phyloP scores from a whole-genome alignment of 2,329 filamentous ascomycete species.

The Apiospora marii region DNA sequence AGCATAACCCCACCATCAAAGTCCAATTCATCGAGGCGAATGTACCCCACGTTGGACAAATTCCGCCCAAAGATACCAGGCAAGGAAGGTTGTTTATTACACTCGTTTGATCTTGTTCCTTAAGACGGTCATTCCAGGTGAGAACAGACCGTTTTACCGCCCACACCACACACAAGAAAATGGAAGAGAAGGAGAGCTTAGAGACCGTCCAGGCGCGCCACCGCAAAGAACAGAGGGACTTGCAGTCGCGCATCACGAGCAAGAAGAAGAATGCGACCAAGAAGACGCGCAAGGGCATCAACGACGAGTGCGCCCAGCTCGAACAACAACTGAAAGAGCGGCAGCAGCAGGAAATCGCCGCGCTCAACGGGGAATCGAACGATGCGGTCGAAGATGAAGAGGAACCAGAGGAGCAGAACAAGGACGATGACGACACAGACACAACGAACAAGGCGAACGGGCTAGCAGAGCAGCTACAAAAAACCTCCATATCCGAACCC shows the following conservation, averaged over 20 bases:
- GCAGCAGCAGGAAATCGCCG: constrained; percentile 68
- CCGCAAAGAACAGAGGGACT: constrained; percentile 85
- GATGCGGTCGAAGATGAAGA: constrained; percentile 7
- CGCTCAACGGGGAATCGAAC: constrained; percentile 42
- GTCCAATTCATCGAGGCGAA: not conserved
- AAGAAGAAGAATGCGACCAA: constrained; percentile 98
- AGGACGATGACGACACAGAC: constrained; percentile 36
- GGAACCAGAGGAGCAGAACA: constrained; percentile 25
- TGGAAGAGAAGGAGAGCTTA: constrained; percentile 45
- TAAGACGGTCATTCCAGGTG: not conserved
- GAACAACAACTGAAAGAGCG: constrained; percentile 72
- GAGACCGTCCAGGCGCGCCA: constrained; percentile 83
- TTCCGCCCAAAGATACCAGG: not conserved
- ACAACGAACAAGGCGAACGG: constrained; percentile 33
- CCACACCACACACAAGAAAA: not conserved
- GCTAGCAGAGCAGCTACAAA: constrained; percentile 33
- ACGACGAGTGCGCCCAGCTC: constrained; percentile 76
- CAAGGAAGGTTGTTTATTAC: not conserved
- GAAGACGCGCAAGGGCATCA: constrained; percentile 78
- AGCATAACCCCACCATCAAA: not conserved
- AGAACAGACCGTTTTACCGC: not conserved
- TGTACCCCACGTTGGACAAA: not conserved
- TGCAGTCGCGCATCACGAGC: constrained; percentile 85
- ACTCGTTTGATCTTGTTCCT: not conserved
- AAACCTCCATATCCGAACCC: constrained; percentile 28